A percentile compares a stretch with the other conserved stretches of the same genome.
phyloP scores from a whole-genome alignment of 495 filamentous ascomycete genomes.

The Clavariopsis aquatica region DNA sequence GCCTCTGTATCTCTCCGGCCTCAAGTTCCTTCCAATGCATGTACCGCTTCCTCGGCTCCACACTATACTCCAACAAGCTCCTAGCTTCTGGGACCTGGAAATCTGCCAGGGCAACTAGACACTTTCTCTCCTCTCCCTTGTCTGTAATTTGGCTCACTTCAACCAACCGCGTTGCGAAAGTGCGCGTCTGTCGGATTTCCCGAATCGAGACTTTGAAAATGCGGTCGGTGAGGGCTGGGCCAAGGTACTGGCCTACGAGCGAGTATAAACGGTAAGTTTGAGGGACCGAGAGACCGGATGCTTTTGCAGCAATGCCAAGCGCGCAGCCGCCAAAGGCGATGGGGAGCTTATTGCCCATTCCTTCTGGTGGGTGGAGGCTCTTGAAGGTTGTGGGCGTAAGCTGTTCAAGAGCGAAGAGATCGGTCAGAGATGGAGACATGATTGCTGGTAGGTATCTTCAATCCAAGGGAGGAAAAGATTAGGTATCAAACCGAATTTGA shows the following conservation, averaged over 20 bases:
- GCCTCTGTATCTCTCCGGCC: neutral
- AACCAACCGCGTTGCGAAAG: slow-evolving; percentile 34
- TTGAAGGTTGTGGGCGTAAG: neutral
- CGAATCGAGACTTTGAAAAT: slow-evolving; percentile 10
- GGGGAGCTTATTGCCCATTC: slow-evolving; percentile 27
- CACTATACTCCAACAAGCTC: slow-evolving; percentile 25
- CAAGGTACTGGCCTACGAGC: slow-evolving; percentile 32
- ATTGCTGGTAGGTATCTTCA: neutral
- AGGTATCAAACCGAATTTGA: too few relatives aligned
- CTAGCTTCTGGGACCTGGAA: slow-evolving; percentile 32
- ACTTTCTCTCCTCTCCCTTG: slow-evolving; percentile 7
- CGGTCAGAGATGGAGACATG: slow-evolving; percentile 8
- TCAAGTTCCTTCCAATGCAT: neutral
- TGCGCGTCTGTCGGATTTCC: slow-evolving; percentile 32
- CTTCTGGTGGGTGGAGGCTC: slow-evolving; percentile 18
- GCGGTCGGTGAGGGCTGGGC: slow-evolving; percentile 35
- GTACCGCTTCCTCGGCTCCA: slow-evolving; percentile 22
- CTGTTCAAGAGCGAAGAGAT: slow-evolving; percentile 5
- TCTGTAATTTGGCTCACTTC: slow-evolving; percentile 30
- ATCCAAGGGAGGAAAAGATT: too few relatives aligned
- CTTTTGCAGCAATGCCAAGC: slow-evolving; percentile 26
- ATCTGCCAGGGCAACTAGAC: slow-evolving; percentile 28
- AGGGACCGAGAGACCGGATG: slow-evolving; percentile 12
- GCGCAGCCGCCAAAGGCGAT: slow-evolving; percentile 39
- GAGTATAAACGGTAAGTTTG: slow-evolving; percentile 32